Evolutionary conservation across 306 rosid species (phyloP).

Genomic region (Vigna unguiculata): DNA sequence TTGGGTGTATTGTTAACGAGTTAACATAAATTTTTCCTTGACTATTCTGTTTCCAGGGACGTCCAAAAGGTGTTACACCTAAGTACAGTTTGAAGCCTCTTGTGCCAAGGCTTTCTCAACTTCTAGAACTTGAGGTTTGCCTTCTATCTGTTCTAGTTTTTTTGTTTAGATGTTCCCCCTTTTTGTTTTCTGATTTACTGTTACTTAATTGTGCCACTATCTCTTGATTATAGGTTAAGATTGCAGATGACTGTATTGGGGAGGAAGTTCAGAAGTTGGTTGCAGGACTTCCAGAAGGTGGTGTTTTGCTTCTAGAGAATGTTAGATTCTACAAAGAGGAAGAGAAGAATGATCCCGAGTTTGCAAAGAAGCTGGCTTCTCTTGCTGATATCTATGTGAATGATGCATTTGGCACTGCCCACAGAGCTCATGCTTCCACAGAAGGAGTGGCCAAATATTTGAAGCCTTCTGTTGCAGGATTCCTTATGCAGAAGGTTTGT

Average conservation of each 20-base stretch:
- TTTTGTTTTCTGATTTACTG: constrained; percentile 1
- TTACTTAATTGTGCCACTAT: constrained; percentile 1
- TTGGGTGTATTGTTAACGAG: neutral
- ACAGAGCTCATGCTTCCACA: constrained; percentile 96
- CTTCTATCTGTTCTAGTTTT: neutral
- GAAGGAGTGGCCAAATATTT: constrained; percentile 90
- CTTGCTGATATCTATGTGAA: constrained; percentile 94
- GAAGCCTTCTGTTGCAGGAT: constrained; percentile 95
- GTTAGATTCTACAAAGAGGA: constrained; percentile 94
- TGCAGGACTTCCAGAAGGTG: constrained; percentile 80
- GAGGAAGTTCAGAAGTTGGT: constrained; percentile 88
- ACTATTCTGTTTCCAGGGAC: constrained; percentile 71
- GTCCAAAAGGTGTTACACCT: constrained; percentile 97
- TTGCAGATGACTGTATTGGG: constrained; percentile 78
- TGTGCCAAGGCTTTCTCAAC: constrained; percentile 87
- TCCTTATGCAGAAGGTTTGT: constrained; percentile 91
- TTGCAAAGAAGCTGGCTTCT: constrained; percentile 87
- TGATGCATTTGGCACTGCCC: constrained; percentile 97
- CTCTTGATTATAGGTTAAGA: constrained; percentile 62
- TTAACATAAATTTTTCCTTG: neutral
- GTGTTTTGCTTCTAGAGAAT: constrained; percentile 93
- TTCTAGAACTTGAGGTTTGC: constrained; percentile 72
- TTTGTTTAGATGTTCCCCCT: neutral
- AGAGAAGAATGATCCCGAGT: constrained; percentile 97
- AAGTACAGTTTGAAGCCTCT: constrained; percentile 95